A percentile compares a stretch with the other conserved stretches of the same genome.
These are phyloP conservation scores for Colletotrichum musicola DNA, from an alignment of 2,329 filamentous ascomycete genomes.

Conservation along the genomic window DNA sequence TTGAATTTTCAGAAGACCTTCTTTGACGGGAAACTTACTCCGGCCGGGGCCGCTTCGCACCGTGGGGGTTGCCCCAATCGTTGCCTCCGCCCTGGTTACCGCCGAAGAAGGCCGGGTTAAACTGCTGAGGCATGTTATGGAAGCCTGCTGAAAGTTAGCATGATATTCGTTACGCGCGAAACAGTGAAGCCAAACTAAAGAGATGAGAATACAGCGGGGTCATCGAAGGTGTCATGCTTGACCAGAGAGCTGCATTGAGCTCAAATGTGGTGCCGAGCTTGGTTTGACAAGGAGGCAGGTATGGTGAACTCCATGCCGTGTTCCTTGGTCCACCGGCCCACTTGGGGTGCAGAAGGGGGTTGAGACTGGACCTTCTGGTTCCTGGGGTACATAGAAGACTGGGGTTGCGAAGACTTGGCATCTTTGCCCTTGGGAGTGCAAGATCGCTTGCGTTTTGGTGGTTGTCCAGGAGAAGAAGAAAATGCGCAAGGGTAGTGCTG, in stretches of 20 bases:
- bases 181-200: conserved; percentile 13
- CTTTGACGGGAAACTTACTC: conserved; percentile 60
- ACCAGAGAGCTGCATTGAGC: background rate
- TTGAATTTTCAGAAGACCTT: background rate
- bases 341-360: background rate
- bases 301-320: conserved; percentile 10
- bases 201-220: background rate
- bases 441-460: background rate
- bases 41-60: conserved; percentile 82
- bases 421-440: conserved; percentile 9
- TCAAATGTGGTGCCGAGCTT: background rate
- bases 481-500: conserved; percentile 1
- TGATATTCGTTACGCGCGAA: background rate
- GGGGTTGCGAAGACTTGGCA: background rate
- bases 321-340: conserved; percentile 14
- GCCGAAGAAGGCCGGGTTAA: conserved; percentile 80
- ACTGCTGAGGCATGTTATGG: conserved; percentile 76
- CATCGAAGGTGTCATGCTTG: background rate
- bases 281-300: background rate
- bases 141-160: conserved; percentile 63
- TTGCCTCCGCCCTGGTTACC: conserved; percentile 63
- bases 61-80: conserved; percentile 84
- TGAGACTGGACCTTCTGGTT: conserved; percentile 6
- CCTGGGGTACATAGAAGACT: background rate
- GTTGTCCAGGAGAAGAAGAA: background rate